Evolutionary conservation across 2,329 filamentous ascomycete genomes (phyloP).

Genomic region (Fusarium virguliforme): DNA sequence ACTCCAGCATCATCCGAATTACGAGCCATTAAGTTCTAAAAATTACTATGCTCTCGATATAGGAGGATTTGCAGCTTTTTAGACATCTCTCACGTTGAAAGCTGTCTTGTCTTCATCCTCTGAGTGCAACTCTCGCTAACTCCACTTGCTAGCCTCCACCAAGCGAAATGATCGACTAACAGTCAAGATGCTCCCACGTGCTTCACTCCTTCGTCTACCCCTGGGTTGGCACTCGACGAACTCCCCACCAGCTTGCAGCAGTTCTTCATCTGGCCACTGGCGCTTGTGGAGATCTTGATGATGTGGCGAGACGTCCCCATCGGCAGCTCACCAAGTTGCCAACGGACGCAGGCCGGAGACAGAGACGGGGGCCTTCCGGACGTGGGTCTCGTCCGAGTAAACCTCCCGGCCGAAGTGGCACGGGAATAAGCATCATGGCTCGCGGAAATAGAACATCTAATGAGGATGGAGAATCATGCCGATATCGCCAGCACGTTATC

Average conservation of each 20-base stretch:
- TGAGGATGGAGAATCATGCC: conserved; percentile 32
- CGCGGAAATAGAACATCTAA: conserved; percentile 41
- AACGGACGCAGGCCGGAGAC: conserved; percentile 33
- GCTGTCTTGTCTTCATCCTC: background rate
- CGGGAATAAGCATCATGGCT: conserved; percentile 43
- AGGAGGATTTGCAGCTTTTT: background rate
- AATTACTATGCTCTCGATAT: background rate
- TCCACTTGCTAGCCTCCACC: conserved; percentile 9
- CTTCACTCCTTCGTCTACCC: conserved; percentile 12
- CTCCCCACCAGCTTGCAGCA: background rate
- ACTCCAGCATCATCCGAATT: conserved; percentile 14
- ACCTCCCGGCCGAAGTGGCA: conserved; percentile 15
- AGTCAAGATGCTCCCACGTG: conserved; percentile 13
- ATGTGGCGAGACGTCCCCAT: conserved; percentile 22
- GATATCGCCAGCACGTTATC: conserved; percentile 44
- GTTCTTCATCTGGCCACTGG: conserved; percentile 13
- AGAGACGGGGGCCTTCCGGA: conserved; percentile 30
- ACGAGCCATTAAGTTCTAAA: conserved; percentile 3
- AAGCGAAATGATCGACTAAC: conserved; percentile 9
- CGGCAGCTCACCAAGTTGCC: conserved; percentile 18
- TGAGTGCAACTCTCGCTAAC: conserved; percentile 4
- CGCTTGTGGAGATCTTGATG: conserved; percentile 10
- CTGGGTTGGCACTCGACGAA: background rate
- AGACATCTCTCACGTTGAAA: background rate
- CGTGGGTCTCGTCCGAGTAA: conserved; percentile 22